Evolutionary conservation across 129 eudicot genomes (phyloP).

Genomic region (Pseudognaphalium luteoalbum): DNA sequence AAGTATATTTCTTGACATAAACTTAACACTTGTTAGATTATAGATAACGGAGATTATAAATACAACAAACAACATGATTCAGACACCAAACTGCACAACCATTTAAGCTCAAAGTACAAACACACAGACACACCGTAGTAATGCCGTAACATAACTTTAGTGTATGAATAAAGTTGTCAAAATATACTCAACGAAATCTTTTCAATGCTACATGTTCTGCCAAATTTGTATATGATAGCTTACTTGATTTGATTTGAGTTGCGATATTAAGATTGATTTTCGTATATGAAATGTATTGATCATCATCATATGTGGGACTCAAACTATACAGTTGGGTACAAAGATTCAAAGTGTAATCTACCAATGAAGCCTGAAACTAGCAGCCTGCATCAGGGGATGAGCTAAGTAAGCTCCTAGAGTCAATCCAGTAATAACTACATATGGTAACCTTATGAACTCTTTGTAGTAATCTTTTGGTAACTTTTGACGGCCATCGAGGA

Average conservation of each 20-base stretch:
- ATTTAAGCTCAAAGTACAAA: no score
- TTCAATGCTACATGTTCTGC: not conserved
- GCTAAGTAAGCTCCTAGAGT: slow-evolving; percentile 92
- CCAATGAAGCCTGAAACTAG: slow-evolving; percentile 94
- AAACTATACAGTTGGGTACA: slow-evolving; percentile 19
- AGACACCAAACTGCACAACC: no score
- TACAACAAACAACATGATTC: no score
- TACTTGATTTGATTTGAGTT: not conserved
- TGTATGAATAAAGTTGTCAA: not conserved
- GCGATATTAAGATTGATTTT: not conserved
- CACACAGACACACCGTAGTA: no score
- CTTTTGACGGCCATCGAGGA: slow-evolving; percentile 91
- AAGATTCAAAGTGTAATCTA: slow-evolving; percentile 28
- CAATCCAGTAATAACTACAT: slow-evolving; percentile 66
- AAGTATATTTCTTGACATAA: no score
- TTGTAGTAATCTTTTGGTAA: slow-evolving; percentile 77
- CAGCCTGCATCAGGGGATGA: slow-evolving; percentile 97
- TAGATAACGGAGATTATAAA: no score
- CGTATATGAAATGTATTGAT: slow-evolving; percentile 5
- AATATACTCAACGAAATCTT: slow-evolving; percentile 1
- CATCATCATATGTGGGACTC: not conserved
- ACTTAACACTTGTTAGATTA: no score
- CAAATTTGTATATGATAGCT: not conserved
- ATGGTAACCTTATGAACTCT: slow-evolving; percentile 89
- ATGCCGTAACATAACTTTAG: no score